Evolutionary conservation across 495 filamentous ascomycete species (phyloP).

Genomic region (Aspergillus carlsbadensis): DNA sequence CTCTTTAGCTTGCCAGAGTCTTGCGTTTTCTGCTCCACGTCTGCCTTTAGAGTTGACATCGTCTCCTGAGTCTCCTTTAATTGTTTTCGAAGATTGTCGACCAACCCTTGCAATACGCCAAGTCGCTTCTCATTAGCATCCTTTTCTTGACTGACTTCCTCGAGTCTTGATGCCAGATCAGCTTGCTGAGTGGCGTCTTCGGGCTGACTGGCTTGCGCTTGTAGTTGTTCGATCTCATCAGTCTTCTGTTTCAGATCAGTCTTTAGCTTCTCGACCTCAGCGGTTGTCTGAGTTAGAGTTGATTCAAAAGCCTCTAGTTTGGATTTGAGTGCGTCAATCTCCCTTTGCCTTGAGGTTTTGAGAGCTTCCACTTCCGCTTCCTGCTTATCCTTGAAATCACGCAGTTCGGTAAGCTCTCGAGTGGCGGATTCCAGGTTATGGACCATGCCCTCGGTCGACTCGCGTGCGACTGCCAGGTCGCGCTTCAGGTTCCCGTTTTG

Average conservation of each 20-base stretch:
- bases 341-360: conserved; percentile 30
- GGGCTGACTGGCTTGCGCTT: conserved; percentile 36
- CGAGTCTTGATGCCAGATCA: conserved; percentile 32
- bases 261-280: conserved; percentile 52
- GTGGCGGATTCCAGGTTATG: conserved; percentile 60
- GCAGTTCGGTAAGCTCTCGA: conserved; percentile 55
- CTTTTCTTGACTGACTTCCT: conserved; percentile 39
- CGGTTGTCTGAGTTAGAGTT: conserved; percentile 43
- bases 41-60: conserved; percentile 40
- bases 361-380: conserved; percentile 44
- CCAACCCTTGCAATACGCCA: conserved; percentile 50
- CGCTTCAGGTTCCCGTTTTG: conserved; percentile 57
- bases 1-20: conserved; percentile 28
- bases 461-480: conserved; percentile 56
- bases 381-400: conserved; percentile 57
- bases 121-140: conserved; percentile 51
- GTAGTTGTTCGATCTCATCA: conserved; percentile 50
- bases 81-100: conserved; percentile 51
- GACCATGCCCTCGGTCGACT: conserved; percentile 64
- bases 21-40: conserved; percentile 37
- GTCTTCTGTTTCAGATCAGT: conserved; percentile 55
- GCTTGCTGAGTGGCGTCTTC: conserved; percentile 44
- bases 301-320: conserved; percentile 44
- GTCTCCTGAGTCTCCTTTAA: conserved; percentile 48
- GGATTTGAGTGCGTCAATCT: conserved; percentile 41